A percentile compares a stretch with the other conserved stretches of the same genome.
phyloP scores from a whole-genome alignment of 495 filamentous ascomycete species.

The Xylaria scruposa region DNA sequence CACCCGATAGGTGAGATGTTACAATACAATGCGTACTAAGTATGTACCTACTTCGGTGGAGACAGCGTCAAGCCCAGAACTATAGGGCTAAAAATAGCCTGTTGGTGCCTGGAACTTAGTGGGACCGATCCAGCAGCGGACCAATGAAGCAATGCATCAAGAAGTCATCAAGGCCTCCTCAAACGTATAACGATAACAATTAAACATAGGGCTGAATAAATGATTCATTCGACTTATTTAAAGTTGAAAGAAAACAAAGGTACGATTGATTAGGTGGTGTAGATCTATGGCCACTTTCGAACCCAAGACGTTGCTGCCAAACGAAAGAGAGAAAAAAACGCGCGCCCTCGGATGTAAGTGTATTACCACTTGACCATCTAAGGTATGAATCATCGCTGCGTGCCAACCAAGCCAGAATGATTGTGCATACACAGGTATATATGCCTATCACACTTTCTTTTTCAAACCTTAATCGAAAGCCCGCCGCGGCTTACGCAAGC shows the following conservation, averaged over 20 bases:
- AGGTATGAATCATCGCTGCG: conserved; percentile 4
- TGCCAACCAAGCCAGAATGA: not conserved
- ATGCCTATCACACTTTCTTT: not conserved
- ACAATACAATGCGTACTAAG: too few relatives aligned
- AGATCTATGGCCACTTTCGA: not conserved
- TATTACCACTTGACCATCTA: conserved; percentile 18
- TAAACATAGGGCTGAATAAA: not conserved
- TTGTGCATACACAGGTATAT: not conserved
- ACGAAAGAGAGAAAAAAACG: not conserved
- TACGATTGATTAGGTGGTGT: not conserved
- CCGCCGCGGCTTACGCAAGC: not conserved
- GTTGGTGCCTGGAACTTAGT: too few relatives aligned
- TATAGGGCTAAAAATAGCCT: too few relatives aligned
- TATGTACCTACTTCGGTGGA: too few relatives aligned
- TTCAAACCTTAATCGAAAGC: not conserved
- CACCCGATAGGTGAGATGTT: too few relatives aligned
- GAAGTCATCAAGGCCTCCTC: too few relatives aligned
- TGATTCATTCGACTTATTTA: not conserved
- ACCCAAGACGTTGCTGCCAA: not conserved
- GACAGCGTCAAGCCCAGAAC: too few relatives aligned
- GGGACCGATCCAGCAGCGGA: too few relatives aligned
- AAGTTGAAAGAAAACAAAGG: not conserved
- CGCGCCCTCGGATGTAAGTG: not conserved
- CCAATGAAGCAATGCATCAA: too few relatives aligned
- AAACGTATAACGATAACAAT: not conserved